A percentile compares a stretch with the other conserved stretches of the same genome.
These are phyloP conservation scores for Penicillium tannophilum DNA, from an alignment of 495 filamentous ascomycete genomes.

Conservation along the genomic window DNA sequence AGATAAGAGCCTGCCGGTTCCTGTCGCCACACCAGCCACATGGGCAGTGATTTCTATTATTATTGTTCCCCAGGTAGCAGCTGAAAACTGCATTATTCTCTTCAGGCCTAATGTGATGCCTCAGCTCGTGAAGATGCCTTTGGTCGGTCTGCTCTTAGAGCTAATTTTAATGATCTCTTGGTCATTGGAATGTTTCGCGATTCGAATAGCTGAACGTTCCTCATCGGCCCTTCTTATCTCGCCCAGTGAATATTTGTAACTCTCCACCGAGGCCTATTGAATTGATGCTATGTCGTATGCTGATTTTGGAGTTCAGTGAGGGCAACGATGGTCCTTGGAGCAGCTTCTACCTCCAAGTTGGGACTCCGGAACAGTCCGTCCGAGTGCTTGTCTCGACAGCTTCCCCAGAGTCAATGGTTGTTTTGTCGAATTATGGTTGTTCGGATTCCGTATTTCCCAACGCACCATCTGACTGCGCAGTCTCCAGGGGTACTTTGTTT, in stretches of 20 bases:
- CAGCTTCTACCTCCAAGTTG: slow-evolving; percentile 22
- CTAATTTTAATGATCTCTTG: slow-evolving; percentile 6
- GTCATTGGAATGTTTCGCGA: slow-evolving; percentile 7
- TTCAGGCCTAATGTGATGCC: background rate
- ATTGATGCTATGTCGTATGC: background rate
- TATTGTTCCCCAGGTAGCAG: background rate
- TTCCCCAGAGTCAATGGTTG: slow-evolving; percentile 26
- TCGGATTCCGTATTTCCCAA: slow-evolving; percentile 18
- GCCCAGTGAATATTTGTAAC: slow-evolving; percentile 26
- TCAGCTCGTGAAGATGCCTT: slow-evolving; percentile 7
- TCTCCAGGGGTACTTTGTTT: slow-evolving; percentile 23
- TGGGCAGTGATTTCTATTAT: background rate
- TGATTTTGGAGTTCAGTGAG: slow-evolving; percentile 11
- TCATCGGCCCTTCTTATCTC: slow-evolving; percentile 19
- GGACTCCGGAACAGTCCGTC: slow-evolving; percentile 21
- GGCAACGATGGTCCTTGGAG: slow-evolving; percentile 31
- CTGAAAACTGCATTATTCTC: slow-evolving; percentile 1
- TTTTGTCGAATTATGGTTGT: slow-evolving; percentile 26
- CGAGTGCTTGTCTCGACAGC: slow-evolving; percentile 25
- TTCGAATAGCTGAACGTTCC: slow-evolving; percentile 9
- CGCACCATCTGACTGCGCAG: slow-evolving; percentile 22
- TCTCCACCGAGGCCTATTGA: background rate
- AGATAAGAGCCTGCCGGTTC: slow-evolving; percentile 8
- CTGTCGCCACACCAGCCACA: slow-evolving; percentile 14
- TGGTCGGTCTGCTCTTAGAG: background rate